Base-by-base conservation (phyloP, 2,329 filamentous ascomycete species). In the Exophiala calicioides region DNA sequence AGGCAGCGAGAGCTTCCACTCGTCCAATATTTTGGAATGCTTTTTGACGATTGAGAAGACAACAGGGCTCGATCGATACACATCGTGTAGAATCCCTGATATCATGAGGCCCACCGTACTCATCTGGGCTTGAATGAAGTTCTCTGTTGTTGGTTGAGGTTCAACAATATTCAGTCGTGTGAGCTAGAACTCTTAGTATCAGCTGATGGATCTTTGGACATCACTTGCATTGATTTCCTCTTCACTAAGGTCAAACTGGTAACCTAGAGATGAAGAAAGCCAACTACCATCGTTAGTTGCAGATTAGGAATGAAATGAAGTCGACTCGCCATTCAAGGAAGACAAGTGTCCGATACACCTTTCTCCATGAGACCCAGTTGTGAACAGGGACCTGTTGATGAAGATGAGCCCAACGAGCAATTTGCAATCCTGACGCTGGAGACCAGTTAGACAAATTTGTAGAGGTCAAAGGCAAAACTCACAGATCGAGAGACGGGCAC, bases 291-390 rank as follows among this genome's bases (percentile, higher is more conserved):
- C 4, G 18, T 20, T n/a, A 3, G 2, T 16, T 6, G 10, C 10
- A 35, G 5, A 16, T 15, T 23, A 4, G n/a, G n/a, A n/a, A n/a
- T n/a, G n/a, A n/a, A n/a, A 13, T 12, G 10, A 12, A 10, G 13
- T 18, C 6, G 13, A 13, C 46, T 39, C 29, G 44, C 46, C 46
- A 49, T 30, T 49, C 46, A 39, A 49, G 43, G 23, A 44, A 49
- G 4, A 49, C 39, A 20, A 44, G 27, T 20, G 40, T 36, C 7
- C 39, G 39, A 33, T 49, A 49, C 16, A 49, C 46, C 21, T 42
- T 43, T 10, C 34, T 27, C 36, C 36, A 39, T 5, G 29, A 24
- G 10, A 18, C 18, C 24, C 21, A 29, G n/a, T 39, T 13, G 24
- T 29, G n/a, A 29, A 24, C 26, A 27, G 36, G 15, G 4, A 29